These are phyloP conservation scores for Tremella fuciformis DNA, from an alignment of 768 basidiomycete genomes.

Conservation along the genomic window DNA sequence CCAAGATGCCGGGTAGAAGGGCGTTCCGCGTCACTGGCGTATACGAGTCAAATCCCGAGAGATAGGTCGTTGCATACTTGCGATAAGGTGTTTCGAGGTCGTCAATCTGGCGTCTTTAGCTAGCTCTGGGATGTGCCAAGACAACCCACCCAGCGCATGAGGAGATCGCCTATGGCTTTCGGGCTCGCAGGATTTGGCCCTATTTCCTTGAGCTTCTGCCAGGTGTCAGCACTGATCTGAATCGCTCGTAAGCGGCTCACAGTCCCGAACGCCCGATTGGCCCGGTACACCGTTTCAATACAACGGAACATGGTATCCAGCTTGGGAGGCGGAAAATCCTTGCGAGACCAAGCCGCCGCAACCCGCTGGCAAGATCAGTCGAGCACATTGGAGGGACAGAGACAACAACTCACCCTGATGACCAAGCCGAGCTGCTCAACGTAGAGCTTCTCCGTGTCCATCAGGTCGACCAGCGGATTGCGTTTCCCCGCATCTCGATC, in stretches of 20 bases:
- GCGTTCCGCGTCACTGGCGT: constrained; percentile 72
- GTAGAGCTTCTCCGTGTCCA: constrained; percentile 88
- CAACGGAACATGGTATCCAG: constrained; percentile 92
- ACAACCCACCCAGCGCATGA: constrained; percentile 88
- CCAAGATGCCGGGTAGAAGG: constrained; percentile 66
- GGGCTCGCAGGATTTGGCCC: constrained; percentile 88
- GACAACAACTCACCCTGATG: constrained; percentile 71
- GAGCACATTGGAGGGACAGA: not conserved
- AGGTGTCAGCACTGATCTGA: constrained; percentile 17
- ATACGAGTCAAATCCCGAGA: constrained; percentile 78
- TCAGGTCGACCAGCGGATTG: constrained; percentile 85
- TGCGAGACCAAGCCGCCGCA: constrained; percentile 94
- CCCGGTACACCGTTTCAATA: constrained; percentile 87
- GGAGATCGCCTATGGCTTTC: constrained; percentile 86
- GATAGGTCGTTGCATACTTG: constrained; percentile 69
- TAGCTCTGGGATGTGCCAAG: not conserved
- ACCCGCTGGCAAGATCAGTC: constrained; percentile 64
- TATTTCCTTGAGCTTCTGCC: constrained; percentile 87
- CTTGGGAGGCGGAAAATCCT: constrained; percentile 86
- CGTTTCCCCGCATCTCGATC: constrained; percentile 27
- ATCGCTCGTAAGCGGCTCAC: constrained; percentile 55
- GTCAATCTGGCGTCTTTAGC: constrained; percentile 64
- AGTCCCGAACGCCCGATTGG: constrained; percentile 73
- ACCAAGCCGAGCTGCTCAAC: constrained; percentile 85
- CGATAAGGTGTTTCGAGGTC: constrained; percentile 85